Base-by-base conservation (phyloP, 116 monocot genomes). In the Thalassia testudinum region DNA sequence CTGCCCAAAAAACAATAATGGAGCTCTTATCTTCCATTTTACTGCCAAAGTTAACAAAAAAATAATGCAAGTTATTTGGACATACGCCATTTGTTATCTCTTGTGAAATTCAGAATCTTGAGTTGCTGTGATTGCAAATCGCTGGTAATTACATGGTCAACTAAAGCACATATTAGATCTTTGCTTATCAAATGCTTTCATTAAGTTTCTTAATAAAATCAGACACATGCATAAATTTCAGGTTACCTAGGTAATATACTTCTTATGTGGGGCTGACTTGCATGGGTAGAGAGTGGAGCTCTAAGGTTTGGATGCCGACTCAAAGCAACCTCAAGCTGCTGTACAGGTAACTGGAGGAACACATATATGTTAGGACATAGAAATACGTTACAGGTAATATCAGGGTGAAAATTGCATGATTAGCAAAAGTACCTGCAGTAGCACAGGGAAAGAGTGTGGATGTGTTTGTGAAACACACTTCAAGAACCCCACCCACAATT, bases 401-500 rank as follows among this genome's bases (percentile, higher is more conserved):
- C 17, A 20, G 22, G 23, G 10, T 34, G 30, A 55, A 18, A 8
- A 21, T 42, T 1, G 8, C 37, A n/a, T 23, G 6, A 34, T 3
- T 10, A 34, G 30, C 30, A 34, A 3, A 34, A 3, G 10, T 34
- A 95, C 95, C 95, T 95, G 78, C 43, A 95, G 65, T 42, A 95
- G 57, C 24, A 87, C 82, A 73, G 60, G 58, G 62, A 82, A 97
- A 12, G 97, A 97, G 56, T 75, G 97, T 26, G 97, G 97, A 59
- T 79, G 85, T 26, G 89, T 97, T 70, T 97, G 97, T 50, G 71
- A 74, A 52, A 68, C 79, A 61, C 75, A 82, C 72, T 97, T 97
- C 22, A 97, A 37, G 62, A 97, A 97, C 24, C 97, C 97, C 28
- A 77, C 75, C 85, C 89, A 97, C 47, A 97, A 62, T 59, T 97